phyloP scores from a whole-genome alignment of 768 basidiomycete species.

The Scleroderma bovista region DNA sequence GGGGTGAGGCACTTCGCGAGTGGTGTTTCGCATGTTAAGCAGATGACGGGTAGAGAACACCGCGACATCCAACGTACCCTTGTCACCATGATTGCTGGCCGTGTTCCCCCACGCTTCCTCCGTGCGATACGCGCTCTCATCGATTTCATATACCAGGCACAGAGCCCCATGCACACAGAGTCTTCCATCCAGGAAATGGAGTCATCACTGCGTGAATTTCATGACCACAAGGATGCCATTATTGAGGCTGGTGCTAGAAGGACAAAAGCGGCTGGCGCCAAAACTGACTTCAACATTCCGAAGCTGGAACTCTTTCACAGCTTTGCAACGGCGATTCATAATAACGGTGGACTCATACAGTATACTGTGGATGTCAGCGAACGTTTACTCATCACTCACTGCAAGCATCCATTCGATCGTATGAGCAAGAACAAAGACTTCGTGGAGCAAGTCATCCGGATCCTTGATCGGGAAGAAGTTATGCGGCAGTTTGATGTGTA shows the following conservation, averaged over 20 bases:
- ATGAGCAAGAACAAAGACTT: conserved; percentile 26
- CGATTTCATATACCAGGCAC: not conserved
- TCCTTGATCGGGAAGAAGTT: conserved; percentile 28
- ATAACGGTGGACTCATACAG: conserved; percentile 27
- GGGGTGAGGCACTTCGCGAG: not conserved
- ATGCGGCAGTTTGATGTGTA: conserved; percentile 7
- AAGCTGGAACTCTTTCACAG: not conserved
- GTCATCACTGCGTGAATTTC: not conserved
- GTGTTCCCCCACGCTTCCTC: not conserved
- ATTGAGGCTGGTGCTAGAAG: not conserved
- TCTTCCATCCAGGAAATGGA: not conserved
- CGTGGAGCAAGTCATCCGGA: conserved; percentile 28
- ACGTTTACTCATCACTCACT: conserved; percentile 25
- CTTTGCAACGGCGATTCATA: conserved; percentile 9
- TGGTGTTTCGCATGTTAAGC: not conserved
- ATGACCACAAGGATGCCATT: not conserved
- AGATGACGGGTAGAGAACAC: not conserved
- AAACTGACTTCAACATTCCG: not conserved
- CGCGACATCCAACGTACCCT: not conserved
- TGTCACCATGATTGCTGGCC: not conserved
- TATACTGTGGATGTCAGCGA: conserved; percentile 34
- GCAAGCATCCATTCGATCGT: conserved; percentile 26
- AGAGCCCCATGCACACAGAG: not conserved
- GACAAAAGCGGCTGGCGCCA: not conserved
- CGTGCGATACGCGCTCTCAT: not conserved